Evolutionary conservation across 495 filamentous ascomycete genomes (phyloP), one percentile per base, ranked within the genome.

Genomic region (Choiromyces venosus): DNA sequence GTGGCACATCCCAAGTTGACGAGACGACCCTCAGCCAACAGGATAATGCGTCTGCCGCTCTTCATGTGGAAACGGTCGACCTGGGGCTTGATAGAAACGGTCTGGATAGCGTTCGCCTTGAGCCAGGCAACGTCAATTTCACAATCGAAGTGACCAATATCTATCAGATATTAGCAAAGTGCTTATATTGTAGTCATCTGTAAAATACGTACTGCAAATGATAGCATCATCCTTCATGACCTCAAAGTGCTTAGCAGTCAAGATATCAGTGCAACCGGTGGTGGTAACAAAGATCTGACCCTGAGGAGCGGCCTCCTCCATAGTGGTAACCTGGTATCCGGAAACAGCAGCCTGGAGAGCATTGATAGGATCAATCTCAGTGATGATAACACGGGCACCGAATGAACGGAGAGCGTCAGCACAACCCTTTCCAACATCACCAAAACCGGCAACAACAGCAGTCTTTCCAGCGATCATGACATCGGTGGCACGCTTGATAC

Each of bases 401-500:
- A 97, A 97, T 84, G 89, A 90, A 83, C 93, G 91, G 37, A 99
- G 92, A 80, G 95, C 95, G 85, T 94, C 89, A 77, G 94, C 93
- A 83, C 95, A 98, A 79, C 95, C 95, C 91, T 99, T 99, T 84
- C 95, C 95, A 84, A 99, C 95, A 85, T 99, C 95, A 89, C 95
- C 95, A 87, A 91, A 99, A 83, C 95, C 95, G 79, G 95, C 95
- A 80, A 99, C 96, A 76, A 98, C 93, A 70, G 89, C 94, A 77
- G 97, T 88, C 90, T 99, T 98, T 82, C 95, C 96, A 80, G 96
- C 95, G 87, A 99, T 93, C 95, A 99, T 99, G 84, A 98, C 95
- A 87, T 99, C 95, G 82, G 95, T 99, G 72, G 95, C 95, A 86
- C 95, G 94, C 91, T 98, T 99, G 89, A 99, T 99, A 85, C 95